Percentiles rank a stretch among this genome's conserved stretches.
Evolutionary conservation across 768 basidiomycete species (phyloP).

Genomic region (Xanthoconium stramineum): DNA sequence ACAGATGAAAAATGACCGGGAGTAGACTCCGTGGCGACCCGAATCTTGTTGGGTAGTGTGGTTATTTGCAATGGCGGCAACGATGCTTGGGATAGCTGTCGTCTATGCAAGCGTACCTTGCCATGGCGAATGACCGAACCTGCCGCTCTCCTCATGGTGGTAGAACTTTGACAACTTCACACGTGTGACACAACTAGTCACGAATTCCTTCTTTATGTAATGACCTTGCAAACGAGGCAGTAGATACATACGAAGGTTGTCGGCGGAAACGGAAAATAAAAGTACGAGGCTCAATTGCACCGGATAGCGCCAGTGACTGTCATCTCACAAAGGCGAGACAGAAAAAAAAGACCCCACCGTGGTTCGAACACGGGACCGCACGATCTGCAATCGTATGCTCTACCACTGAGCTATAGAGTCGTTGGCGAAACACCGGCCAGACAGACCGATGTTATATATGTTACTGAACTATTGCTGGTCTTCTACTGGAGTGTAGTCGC

Average conservation of each 20-base stretch:
- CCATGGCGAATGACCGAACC: slow-evolving; percentile 38
- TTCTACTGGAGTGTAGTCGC: too few species aligned
- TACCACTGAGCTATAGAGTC: slow-evolving; percentile 47
- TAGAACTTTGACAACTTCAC: slow-evolving; percentile 1
- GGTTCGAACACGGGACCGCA: slow-evolving; percentile 56
- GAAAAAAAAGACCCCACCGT: slow-evolving; percentile 41
- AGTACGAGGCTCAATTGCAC: too few species aligned
- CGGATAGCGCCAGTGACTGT: too few species aligned
- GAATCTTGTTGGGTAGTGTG: slow-evolving; percentile 85
- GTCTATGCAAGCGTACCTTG: slow-evolving; percentile 23
- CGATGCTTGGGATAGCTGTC: slow-evolving; percentile 26
- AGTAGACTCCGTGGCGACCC: slow-evolving; percentile 86
- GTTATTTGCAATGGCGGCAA: slow-evolving; percentile 59
- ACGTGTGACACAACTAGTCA: not conserved
- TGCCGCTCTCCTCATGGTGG: slow-evolving; percentile 39
- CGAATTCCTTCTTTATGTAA: not conserved
- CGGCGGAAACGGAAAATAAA: too few species aligned
- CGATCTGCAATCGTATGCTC: slow-evolving; percentile 62
- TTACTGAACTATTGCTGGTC: too few species aligned
- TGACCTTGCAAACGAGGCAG: not conserved
- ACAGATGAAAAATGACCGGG: slow-evolving; percentile 94
- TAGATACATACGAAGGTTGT: too few species aligned
- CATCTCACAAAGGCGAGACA: not conserved
- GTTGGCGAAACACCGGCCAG: too few species aligned
- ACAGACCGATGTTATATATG: too few species aligned